phyloP scores from a whole-genome alignment of 371 early-diverging fungal genomes.

The Funneliformis caledonium region DNA sequence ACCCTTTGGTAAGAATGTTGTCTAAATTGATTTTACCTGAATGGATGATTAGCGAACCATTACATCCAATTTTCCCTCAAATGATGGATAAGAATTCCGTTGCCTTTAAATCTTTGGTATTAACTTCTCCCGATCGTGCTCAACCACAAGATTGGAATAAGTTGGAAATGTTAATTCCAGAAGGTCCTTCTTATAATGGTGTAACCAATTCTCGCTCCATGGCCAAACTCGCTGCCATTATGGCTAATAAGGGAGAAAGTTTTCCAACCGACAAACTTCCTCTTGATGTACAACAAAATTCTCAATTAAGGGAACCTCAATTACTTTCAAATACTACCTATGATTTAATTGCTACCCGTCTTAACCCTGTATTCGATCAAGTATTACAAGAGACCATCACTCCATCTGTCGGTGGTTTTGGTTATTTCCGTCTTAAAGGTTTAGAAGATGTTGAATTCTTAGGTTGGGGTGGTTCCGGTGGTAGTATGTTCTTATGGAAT shows the following conservation, averaged over 20 bases:
- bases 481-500: conserved; percentile 62
- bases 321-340: conserved; percentile 46
- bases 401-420: conserved; percentile 48
- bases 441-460: conserved; percentile 49
- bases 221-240: conserved; percentile 67
- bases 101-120: conserved; percentile 33
- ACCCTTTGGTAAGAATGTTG: conserved; percentile 50
- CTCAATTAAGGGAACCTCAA: conserved; percentile 46
- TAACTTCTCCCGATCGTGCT: conserved; percentile 41
- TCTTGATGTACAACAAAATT: not conserved
- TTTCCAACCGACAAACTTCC: conserved; percentile 42
- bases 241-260: conserved; percentile 69
- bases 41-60: conserved; percentile 40
- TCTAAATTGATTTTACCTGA: conserved; percentile 54
- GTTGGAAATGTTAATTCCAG: conserved; percentile 44
- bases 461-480: conserved; percentile 66
- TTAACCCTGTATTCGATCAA: not conserved
- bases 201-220: conserved; percentile 67
- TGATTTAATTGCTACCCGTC: conserved; percentile 43
- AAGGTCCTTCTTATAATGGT: conserved; percentile 53
- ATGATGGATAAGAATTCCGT: conserved; percentile 8
- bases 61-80: conserved; percentile 38
- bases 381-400: conserved; percentile 41
- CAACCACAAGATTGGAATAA: conserved; percentile 39
- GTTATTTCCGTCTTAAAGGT: conserved; percentile 45